These are phyloP conservation scores for Aspergillus flavus DNA, from an alignment of 2,329 filamentous ascomycete genomes.

Conservation along the genomic window DNA sequence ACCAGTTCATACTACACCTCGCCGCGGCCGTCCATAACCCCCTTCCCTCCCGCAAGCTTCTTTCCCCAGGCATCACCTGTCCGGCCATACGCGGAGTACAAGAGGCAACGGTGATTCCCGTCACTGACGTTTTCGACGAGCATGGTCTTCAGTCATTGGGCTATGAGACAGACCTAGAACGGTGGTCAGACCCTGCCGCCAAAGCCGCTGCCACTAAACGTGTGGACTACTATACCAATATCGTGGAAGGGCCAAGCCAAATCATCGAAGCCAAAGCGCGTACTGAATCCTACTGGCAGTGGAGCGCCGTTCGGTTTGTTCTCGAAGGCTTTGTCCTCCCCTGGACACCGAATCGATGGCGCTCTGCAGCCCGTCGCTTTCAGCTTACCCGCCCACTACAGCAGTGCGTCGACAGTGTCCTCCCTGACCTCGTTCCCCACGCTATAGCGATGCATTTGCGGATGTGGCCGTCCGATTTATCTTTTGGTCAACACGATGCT, in stretches of 20 bases:
- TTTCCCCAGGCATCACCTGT: neutral
- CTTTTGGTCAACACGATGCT: neutral
- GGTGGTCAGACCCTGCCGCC: neutral
- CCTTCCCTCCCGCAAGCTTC: constrained; percentile 1
- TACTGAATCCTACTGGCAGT: constrained; percentile 3
- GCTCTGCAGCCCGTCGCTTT: neutral
- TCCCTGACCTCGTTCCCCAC: neutral
- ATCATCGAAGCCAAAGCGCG: neutral
- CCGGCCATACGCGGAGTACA: neutral
- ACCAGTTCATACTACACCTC: constrained; percentile 4
- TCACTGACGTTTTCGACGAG: neutral
- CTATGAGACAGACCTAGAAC: neutral
- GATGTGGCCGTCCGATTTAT: neutral
- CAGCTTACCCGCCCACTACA: neutral
- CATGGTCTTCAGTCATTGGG: neutral
- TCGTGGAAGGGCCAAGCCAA: neutral
- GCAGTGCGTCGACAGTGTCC: neutral
- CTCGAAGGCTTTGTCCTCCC: neutral
- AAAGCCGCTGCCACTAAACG: neutral
- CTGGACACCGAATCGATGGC: neutral
- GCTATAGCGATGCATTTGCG: neutral
- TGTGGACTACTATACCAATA: neutral
- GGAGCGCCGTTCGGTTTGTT: constrained; percentile 1
- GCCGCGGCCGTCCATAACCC: constrained; percentile 4
- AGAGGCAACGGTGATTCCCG: neutral